Evolutionary conservation across 495 filamentous ascomycete species (phyloP), one percentile per base, ranked within the genome.

Genomic region (Parachaetomium inaequale): DNA sequence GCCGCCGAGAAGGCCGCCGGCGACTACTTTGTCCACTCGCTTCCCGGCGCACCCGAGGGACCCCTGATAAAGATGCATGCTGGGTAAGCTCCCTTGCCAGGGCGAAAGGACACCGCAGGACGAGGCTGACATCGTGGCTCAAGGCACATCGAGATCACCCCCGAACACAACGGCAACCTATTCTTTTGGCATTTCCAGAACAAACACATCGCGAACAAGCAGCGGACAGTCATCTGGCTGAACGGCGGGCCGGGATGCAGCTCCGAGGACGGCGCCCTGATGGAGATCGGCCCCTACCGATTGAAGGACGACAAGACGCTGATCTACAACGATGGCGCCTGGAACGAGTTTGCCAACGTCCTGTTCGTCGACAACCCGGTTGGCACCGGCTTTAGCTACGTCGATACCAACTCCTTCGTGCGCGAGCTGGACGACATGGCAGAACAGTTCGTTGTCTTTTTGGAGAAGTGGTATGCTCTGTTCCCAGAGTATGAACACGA

Each of bases 181-280:
- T 98, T 97, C 81, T 98, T 98, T 78, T 98, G 94, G 94, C 91
- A 96, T 70, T 96, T 87, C 70, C 87, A 96, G 70, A 98, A 97
- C 70, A 85, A 89, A 55, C 93, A 98, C 69, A 96, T 98, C 61
- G 94, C 92, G 38, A 91, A 97, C 71, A 85, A 84, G 63, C 91
- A 95, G 71, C 86, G 93, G 29, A 96, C 94, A 0, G 90, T 98
- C 5, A 88, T 98, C 69, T 98, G 94, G 94, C 77, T 98, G 45
- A 98, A 98, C 72, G 94, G 94, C 36, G 94, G 94, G 0, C 94
- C 94, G 0, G 94, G 94, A 12, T 98, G 94, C 73, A 96, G 92
- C 73, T 96, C 92, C 15, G 92, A 96, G 85, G 94, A 98, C 69
- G 94, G 94, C 55, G 92, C 93, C 26, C 71, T 98, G 78, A 98